A percentile compares a stretch with the other conserved stretches of the same genome.
These are phyloP conservation scores for Aspergillus bertholletiae DNA, from an alignment of 495 filamentous ascomycete species.

Conservation along the genomic window DNA sequence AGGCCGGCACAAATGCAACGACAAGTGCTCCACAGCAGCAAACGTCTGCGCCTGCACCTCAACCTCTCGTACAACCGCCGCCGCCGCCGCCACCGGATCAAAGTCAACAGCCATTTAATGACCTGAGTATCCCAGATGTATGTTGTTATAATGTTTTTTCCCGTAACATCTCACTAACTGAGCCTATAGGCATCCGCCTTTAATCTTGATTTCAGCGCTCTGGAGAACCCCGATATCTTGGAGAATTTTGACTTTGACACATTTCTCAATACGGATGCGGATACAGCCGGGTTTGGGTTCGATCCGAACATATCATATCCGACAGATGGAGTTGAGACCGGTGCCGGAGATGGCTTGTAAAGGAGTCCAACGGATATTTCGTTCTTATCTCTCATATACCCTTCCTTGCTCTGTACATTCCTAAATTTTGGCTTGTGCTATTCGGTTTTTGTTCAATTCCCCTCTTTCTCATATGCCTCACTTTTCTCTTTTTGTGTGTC, in stretches of 20 bases:
- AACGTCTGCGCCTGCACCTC: constrained; percentile 39
- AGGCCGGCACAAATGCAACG: constrained; percentile 50
- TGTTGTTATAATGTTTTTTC: constrained; percentile 13
- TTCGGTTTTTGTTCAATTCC: constrained; percentile 24
- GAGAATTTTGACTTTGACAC: constrained; percentile 96
- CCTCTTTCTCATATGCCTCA: constrained; percentile 16
- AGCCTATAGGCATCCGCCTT: constrained; percentile 29
- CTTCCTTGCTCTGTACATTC: constrained; percentile 44
- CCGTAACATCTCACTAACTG: constrained; percentile 17
- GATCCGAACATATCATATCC: constrained; percentile 43
- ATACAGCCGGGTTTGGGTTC: constrained; percentile 49
- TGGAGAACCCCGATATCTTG: constrained; percentile 68
- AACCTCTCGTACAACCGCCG: constrained; percentile 40
- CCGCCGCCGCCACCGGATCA: constrained; percentile 28
- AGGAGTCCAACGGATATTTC: constrained; percentile 38
- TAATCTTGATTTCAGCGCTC: constrained; percentile 58
- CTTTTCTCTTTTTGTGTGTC: constrained; percentile 13
- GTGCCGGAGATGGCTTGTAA: constrained; percentile 44
- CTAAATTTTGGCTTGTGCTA: constrained; percentile 13
- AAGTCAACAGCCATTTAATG: constrained; percentile 34
- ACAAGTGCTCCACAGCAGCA: constrained; percentile 39
- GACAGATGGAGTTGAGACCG: constrained; percentile 50
- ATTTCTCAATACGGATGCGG: constrained; percentile 70
- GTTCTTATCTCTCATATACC: constrained; percentile 44
- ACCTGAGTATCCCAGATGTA: constrained; percentile 41